Conservation (phyloP, 1,284 basidiomycete genomes). For the Apiotrichum akiyoshidainum region DNA sequence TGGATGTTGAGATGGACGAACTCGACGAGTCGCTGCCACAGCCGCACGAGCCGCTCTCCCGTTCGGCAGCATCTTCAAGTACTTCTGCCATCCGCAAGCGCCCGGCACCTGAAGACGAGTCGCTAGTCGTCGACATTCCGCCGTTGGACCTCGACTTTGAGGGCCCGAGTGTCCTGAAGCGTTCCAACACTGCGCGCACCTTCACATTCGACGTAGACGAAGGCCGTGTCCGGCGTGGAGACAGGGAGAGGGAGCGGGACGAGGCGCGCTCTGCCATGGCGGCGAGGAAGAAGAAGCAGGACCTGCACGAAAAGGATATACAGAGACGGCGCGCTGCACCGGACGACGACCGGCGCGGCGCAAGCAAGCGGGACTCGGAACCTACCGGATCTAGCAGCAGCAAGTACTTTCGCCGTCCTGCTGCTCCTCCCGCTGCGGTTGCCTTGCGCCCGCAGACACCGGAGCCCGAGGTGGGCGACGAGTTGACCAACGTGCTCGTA, state of each 20-base stretch:
- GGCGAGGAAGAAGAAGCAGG: not conserved
- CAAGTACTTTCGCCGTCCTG: constrained; percentile 19
- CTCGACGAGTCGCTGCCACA: not conserved
- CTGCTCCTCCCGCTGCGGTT: no score
- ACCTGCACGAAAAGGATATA: no score
- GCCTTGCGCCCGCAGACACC: not conserved
- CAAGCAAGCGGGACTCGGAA: not conserved
- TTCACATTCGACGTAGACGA: constrained; percentile 22
- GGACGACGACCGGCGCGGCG: no score
- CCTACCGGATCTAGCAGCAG: constrained; percentile 2
- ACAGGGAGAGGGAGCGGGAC: not conserved
- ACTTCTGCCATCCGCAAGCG: no score
- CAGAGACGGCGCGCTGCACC: no score
- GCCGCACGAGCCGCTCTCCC: not conserved
- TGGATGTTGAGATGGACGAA: constrained; percentile 4
- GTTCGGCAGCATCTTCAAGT: not conserved
- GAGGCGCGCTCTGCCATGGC: not conserved
- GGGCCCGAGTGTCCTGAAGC: not conserved
- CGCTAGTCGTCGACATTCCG: constrained; percentile 32
- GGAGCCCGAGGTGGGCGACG: constrained; percentile 1
- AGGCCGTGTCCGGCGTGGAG: not conserved
- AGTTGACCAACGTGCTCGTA: not conserved
- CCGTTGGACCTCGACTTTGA: constrained; percentile 11
- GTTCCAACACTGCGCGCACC: constrained; percentile 25
- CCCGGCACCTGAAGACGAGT: constrained; percentile 21